Evolutionary conservation across 2,329 filamentous ascomycete genomes (phyloP), one percentile per base, ranked within the genome.

Genomic region (Colletotrichum kahawae): DNA sequence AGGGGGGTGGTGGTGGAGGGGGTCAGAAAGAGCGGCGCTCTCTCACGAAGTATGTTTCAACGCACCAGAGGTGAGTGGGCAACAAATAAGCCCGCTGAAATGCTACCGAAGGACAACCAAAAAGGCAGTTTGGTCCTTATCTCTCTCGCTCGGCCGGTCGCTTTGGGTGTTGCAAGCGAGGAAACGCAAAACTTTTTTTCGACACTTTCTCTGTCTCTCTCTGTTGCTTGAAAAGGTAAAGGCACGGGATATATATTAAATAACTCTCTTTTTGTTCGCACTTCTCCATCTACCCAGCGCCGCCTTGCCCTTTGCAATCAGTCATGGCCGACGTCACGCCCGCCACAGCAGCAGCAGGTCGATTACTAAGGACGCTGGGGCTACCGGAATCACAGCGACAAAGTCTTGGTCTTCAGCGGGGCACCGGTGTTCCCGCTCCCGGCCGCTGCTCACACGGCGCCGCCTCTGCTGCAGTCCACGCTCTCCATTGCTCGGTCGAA

Each of bases 301-400:
- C 36, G 21, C 29, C 18, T 31, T 9, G 14, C 56, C 18, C 21
- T 16, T 64, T 34, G 64, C 64, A 21, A 72, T 68, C 69, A 64
- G 63, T 67, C 63, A 75, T 75, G 72, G 48, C 29, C 69, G 72
- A 75, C 72, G 72, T 64, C 69, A 72, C 57, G 69, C 72, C 43
- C 31, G 33, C 34, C 68, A 78, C 79, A 77, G 69, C 43, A 27
- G 33, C 34, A 68, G 78, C 79, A 77, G 68, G 80, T 36, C 77
- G 83, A 82, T 84, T 84, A 84, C 80, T 84, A 82, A 84, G 82
- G 77, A 68, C 79, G 51, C 74, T 79, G 74, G 67, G 70, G 56
- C 56, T 74, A 29, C 70, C 72, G 71, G 71, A 71, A 63, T 16
- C 16, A 24, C 70, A 24, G 48, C 67, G 33, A 31, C 24, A 70